phyloP scores from a whole-genome alignment of 2,329 filamentous ascomycete genomes.

The Penicillium decumbens region DNA sequence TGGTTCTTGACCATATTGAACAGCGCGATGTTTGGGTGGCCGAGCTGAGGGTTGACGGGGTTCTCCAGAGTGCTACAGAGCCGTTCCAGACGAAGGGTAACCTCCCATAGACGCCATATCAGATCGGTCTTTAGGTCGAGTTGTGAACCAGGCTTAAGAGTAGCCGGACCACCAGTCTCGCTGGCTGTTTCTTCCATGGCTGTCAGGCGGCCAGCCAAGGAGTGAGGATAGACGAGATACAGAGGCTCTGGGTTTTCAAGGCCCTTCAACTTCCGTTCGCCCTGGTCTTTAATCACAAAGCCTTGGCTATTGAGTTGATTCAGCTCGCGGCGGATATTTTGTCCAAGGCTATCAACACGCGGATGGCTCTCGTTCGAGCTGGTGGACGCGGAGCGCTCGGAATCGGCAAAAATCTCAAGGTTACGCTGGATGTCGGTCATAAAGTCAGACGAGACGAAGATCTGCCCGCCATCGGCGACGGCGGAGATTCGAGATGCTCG shows the following conservation, averaged over 20 bases:
- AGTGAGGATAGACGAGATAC: slow-evolving; percentile 91
- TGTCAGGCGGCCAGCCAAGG: slow-evolving; percentile 65
- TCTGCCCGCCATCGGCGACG: slow-evolving; percentile 93
- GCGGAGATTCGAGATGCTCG: slow-evolving; percentile 89
- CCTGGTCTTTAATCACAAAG: slow-evolving; percentile 94
- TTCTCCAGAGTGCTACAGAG: slow-evolving; percentile 84
- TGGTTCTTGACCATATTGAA: slow-evolving; percentile 67
- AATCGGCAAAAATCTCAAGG: slow-evolving; percentile 81
- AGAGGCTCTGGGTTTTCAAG: slow-evolving; percentile 95
- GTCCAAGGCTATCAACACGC: slow-evolving; percentile 64
- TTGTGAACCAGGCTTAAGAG: slow-evolving; percentile 58
- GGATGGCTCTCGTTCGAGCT: slow-evolving; percentile 70
- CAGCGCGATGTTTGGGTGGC: slow-evolving; percentile 76
- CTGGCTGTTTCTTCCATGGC: slow-evolving; percentile 44
- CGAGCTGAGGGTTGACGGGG: slow-evolving; percentile 58
- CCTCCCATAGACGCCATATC: slow-evolving; percentile 84
- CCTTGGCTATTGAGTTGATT: slow-evolving; percentile 82
- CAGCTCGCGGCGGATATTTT: slow-evolving; percentile 79
- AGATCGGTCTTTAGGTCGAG: slow-evolving; percentile 78
- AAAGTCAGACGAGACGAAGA: slow-evolving; percentile 94
- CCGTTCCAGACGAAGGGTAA: slow-evolving; percentile 86
- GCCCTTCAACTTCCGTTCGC: slow-evolving; percentile 91
- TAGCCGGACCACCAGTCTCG: slow-evolving; percentile 45
- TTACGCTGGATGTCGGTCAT: slow-evolving; percentile 92
- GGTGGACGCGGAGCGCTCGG: slow-evolving; percentile 64